Conservation (phyloP, 2,329 filamentous ascomycete genomes). For the Fusarium compactum region DNA sequence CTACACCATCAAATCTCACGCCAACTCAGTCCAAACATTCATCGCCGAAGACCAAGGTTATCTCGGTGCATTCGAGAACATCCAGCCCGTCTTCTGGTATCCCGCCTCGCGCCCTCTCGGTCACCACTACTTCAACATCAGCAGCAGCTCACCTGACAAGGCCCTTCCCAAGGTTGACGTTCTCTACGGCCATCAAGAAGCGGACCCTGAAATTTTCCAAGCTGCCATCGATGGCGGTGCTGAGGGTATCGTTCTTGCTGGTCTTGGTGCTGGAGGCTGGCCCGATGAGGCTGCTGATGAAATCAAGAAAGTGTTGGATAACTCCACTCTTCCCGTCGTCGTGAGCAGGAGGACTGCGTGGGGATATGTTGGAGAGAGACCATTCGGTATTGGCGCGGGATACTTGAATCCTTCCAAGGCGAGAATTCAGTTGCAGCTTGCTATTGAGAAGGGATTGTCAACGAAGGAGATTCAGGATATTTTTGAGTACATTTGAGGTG, state of each 20-base stretch:
- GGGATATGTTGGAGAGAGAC: conserved; percentile 59
- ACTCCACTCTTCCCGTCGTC: conserved; percentile 60
- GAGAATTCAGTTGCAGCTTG: conserved; percentile 62
- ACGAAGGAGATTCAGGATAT: conserved; percentile 31
- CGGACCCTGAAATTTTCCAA: conserved; percentile 59
- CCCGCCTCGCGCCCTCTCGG: conserved; percentile 60
- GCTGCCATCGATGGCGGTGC: conserved; percentile 62
- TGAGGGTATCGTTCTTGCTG: conserved; percentile 66
- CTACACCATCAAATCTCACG: conserved; percentile 70
- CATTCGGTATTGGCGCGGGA: conserved; percentile 57
- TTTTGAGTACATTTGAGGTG: conserved; percentile 17
- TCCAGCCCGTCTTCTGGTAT: conserved; percentile 70
- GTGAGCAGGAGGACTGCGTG: conserved; percentile 62
- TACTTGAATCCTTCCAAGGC: conserved; percentile 68
- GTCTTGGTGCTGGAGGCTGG: conserved; percentile 65
- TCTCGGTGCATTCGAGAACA: conserved; percentile 68
- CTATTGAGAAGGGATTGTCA: conserved; percentile 41
- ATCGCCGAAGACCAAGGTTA: conserved; percentile 66
- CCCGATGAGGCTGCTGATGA: conserved; percentile 52
- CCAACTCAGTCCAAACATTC: conserved; percentile 72
- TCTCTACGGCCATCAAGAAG: conserved; percentile 65
- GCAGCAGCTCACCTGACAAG: conserved; percentile 40
- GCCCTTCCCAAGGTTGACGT: conserved; percentile 67
- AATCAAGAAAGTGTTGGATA: conserved; percentile 58
- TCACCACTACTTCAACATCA: conserved; percentile 58